Conservation (phyloP, 2,329 filamentous ascomycete species). For the Diatrype stigma region DNA sequence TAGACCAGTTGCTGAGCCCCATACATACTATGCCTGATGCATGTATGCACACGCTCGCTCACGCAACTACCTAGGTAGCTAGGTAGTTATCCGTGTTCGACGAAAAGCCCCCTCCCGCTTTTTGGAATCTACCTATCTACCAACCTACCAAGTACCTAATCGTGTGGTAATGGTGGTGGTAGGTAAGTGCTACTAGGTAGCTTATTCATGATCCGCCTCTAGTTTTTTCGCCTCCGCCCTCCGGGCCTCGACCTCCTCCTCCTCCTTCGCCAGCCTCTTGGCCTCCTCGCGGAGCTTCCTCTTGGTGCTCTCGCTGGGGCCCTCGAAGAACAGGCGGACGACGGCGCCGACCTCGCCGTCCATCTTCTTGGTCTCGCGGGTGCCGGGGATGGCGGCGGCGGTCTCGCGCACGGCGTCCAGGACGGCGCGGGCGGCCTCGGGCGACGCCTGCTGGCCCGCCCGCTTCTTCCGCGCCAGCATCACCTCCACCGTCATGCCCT, state of each 20-base stretch:
- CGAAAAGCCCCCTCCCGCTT: too few relatives aligned
- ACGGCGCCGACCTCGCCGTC: slow-evolving; percentile 36
- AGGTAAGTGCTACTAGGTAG: too few relatives aligned
- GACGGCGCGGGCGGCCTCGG: slow-evolving; percentile 49
- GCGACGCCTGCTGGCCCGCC: slow-evolving; percentile 55
- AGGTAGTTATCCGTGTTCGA: too few relatives aligned
- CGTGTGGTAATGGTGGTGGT: too few relatives aligned
- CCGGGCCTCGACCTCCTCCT: neutral
- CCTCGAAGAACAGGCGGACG: slow-evolving; percentile 35
- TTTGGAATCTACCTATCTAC: too few relatives aligned
- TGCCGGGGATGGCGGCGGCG: slow-evolving; percentile 21
- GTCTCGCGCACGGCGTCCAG: slow-evolving; percentile 42
- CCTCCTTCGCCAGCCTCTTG: neutral
- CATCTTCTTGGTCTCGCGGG: slow-evolving; percentile 34
- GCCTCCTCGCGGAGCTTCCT: slow-evolving; percentile 5
- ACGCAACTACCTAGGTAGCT: too few relatives aligned
- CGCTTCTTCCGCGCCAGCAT: slow-evolving; percentile 65
- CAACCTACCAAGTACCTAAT: too few relatives aligned
- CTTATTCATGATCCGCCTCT: too few relatives aligned
- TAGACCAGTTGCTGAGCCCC: too few relatives aligned
- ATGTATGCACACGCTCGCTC: too few relatives aligned
- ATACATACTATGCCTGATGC: too few relatives aligned
- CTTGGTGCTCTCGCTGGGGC: slow-evolving; percentile 16
- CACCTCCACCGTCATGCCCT: slow-evolving; percentile 73
- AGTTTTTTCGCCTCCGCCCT: too few relatives aligned